Base-by-base conservation (phyloP, 2,329 filamentous ascomycete genomes). In the Apiospora pterosperma region DNA sequence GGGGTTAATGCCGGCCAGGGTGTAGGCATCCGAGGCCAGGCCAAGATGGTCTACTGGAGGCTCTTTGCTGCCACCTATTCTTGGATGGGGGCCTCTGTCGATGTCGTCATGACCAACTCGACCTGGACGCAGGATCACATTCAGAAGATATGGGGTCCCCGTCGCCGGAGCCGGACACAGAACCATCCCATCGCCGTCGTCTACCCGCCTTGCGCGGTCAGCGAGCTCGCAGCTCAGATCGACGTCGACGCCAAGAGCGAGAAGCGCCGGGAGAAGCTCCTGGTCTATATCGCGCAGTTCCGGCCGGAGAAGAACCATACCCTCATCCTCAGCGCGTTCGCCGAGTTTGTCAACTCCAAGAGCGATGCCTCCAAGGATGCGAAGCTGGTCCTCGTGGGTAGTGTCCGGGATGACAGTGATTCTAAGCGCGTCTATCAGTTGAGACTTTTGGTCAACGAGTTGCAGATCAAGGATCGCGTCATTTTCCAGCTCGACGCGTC, bases 41-140 rank as follows among this genome's bases (percentile, higher is more conserved):
- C 82, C 61, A 99, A 99, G 81, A 89, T 86, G 70, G 76, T 84
- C 19, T 99, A 99, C 81, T 99, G 96, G 96, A 82, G 89, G 68
- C 73, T 90, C 1, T 99, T 99, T 74, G 94, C 96, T 0, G 80
- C 82, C 55, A 77, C 96, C 2, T 99, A 99, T 79, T 90, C 90
- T 58, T 88, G 86, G 79, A 90, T 96, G 55, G 96, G 96, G 25
- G 87, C 90, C 25, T 89, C 90, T 19, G 87, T 97, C 55, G 94
- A 99, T 74, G 87, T 97, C 0, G 95, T 98, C 69, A 97, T 98
- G 92, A 97, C 96, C 65, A 99, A 99, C 78, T 97, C 93, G 5
- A 92, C 87, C 65, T 99, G 96, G 96, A 99, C 96, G 0, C 91
- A 96, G 69, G 85, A 80, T 1, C 93, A 98, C 74, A 90, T 98